Conservation (phyloP, 495 filamentous ascomycete species). For the Trichoderma erinaceum region DNA sequence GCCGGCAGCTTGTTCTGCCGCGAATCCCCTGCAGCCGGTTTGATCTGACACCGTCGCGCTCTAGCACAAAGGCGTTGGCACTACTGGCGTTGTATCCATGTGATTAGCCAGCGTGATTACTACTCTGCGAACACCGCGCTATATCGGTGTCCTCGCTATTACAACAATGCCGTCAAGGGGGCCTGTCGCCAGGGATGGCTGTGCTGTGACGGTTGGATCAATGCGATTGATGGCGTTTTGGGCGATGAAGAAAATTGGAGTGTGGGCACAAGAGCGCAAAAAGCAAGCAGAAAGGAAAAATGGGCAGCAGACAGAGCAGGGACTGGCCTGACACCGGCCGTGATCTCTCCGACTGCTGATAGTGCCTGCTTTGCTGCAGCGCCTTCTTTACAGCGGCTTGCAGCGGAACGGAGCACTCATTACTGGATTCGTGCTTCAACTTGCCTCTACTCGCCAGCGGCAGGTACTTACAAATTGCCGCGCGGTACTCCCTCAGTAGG, state of each 20-base stretch:
- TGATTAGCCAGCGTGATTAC: too few relatives aligned
- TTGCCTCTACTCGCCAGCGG: not conserved
- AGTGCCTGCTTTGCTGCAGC: too few relatives aligned
- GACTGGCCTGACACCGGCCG: not conserved
- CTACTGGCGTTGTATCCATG: too few relatives aligned
- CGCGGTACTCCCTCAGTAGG: not conserved
- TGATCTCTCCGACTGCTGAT: not conserved
- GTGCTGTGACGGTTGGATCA: too few relatives aligned
- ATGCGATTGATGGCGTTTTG: too few relatives aligned
- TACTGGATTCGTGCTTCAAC: not conserved
- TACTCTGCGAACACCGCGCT: too few relatives aligned
- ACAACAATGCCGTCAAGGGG: too few relatives aligned
- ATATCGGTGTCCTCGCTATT: too few relatives aligned
- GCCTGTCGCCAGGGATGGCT: too few relatives aligned
- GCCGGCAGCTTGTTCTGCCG: slow-evolving; percentile 1
- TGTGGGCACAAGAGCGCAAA: not conserved
- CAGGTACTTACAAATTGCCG: not conserved
- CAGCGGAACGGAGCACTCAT: not conserved
- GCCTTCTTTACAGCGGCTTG: not conserved
- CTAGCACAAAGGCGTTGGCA: too few relatives aligned
- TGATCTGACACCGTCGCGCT: too few relatives aligned
- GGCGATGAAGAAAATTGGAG: not conserved
- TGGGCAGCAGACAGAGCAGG: not conserved
- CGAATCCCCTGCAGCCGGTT: not conserved
- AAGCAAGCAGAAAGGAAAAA: not conserved